Base-by-base conservation (phyloP, 2,329 filamentous ascomycete genomes). In the Colletotrichum sp. region DNA sequence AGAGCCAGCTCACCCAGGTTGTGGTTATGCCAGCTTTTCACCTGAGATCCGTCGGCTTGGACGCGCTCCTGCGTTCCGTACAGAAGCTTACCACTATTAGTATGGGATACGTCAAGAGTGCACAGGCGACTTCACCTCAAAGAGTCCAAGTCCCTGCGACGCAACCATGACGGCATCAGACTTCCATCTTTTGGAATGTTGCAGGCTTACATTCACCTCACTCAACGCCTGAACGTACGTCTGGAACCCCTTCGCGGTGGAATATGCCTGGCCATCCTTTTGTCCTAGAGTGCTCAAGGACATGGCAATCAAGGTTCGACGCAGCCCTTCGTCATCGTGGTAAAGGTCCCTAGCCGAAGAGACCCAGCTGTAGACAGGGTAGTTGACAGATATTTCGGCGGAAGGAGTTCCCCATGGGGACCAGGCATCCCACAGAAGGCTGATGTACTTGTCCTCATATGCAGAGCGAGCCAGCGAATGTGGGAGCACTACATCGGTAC, bases 221-320 rank as follows among this genome's bases (percentile, higher is more conserved):
- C 72, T 71, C 12, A 80, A 65, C 8, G 79, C 77, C n/a, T 32
- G 55, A 29, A 78, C 77, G 36, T 80, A 80, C 12, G 73, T 71
- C 30, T 79, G 69, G 6, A 80, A 69, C 4, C 78, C 77, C 36
- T 79, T 75, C 25, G 61, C 67, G 2, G 70, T 52, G 15, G 77
- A 63, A 29, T 70, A 67, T 8, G 72, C 71, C 29, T 78, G 75
- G 25, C 65, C 75, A n/a, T 78, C 77, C 27, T 71, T 36, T 39
- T 74, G 70, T 8, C 78, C 77, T 7, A 80, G 59, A 16, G 78
- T 78, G n/a, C 76, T 74, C n/a, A 76, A 69, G 36, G 77, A 78
- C 68, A 80, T 78, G 39, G 79, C 79, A 19, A 79, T 55, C 4
- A 79, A 62, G 1, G 78, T 78, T 36, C 69, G 75, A 6, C 69